These are phyloP conservation scores for Agrocybe chaxingu DNA, from an alignment of 768 basidiomycete species.

Conservation along the genomic window DNA sequence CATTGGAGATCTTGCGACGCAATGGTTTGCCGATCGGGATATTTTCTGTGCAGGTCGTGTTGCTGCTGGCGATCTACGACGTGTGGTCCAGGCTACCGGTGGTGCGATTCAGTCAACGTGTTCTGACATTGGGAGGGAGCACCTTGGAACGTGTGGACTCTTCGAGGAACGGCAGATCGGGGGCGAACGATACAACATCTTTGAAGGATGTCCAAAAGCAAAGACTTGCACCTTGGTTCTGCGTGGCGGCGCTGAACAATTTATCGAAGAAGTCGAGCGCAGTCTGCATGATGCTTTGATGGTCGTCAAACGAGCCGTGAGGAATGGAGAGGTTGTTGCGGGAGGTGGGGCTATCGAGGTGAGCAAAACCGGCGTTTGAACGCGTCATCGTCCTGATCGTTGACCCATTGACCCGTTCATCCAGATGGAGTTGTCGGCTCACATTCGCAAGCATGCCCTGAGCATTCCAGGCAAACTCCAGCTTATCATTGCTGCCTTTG, in stretches of 20 bases:
- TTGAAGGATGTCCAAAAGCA: constrained; percentile 88
- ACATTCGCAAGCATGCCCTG: constrained; percentile 86
- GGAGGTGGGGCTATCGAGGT: constrained; percentile 98
- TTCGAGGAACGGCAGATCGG: constrained; percentile 97
- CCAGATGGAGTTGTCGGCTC: constrained; percentile 96
- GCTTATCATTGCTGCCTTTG: constrained; percentile 90
- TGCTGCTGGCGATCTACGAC: constrained; percentile 80
- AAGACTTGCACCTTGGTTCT: constrained; percentile 95
- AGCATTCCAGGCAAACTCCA: constrained; percentile 96
- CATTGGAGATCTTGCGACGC: constrained; percentile 97
- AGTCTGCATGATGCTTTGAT: constrained; percentile 98
- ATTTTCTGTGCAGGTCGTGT: constrained; percentile 99
- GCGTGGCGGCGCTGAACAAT: constrained; percentile 96
- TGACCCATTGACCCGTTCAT: neutral
- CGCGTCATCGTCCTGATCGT: neutral
- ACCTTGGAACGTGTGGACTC: constrained; percentile 88
- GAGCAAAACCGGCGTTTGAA: constrained; percentile 6
- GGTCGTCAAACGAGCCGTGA: constrained; percentile 98
- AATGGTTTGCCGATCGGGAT: constrained; percentile 98
- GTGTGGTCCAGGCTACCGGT: constrained; percentile 95
- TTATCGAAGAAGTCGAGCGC: constrained; percentile 97
- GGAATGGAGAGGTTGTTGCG: constrained; percentile 94
- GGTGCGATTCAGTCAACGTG: constrained; percentile 95
- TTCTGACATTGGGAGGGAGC: constrained; percentile 84
- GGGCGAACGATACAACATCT: constrained; percentile 94